Conservation (phyloP, 1,139 yeast species). For the Pichia inconspicua region DNA sequence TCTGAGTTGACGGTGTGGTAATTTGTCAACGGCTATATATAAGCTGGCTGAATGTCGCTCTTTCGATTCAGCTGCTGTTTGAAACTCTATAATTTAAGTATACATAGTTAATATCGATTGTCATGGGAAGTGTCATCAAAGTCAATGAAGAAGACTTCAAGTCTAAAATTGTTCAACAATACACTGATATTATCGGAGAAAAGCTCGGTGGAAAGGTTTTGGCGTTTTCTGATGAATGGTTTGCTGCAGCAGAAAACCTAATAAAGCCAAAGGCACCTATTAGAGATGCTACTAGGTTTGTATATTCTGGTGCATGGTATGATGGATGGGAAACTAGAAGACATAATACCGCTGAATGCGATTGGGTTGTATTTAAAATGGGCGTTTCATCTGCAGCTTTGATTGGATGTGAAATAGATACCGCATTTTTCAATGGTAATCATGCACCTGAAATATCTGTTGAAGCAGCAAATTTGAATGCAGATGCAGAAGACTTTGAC, state of each 20-base stretch:
- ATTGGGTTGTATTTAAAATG: slow-evolving; percentile 73
- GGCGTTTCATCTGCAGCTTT: slow-evolving; percentile 80
- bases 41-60: background rate
- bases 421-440: slow-evolving; percentile 89
- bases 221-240: slow-evolving; percentile 81
- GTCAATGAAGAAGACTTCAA: slow-evolving; percentile 35
- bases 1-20: background rate
- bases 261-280: slow-evolving; percentile 74
- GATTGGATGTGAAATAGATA: slow-evolving; percentile 81
- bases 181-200: slow-evolving; percentile 73
- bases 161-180: slow-evolving; percentile 38
- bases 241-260: slow-evolving; percentile 86
- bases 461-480: slow-evolving; percentile 51
- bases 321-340: slow-evolving; percentile 98
- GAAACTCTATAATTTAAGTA: background rate
- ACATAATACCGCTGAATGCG: slow-evolving; percentile 77
- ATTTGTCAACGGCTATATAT: background rate
- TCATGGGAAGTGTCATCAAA: background rate
- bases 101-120: background rate
- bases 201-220: slow-evolving; percentile 73
- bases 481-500: slow-evolving; percentile 25
- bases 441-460: slow-evolving; percentile 88
- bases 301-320: slow-evolving; percentile 90
- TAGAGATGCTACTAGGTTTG: slow-evolving; percentile 70
- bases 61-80: background rate